Percentiles rank a stretch among this genome's conserved stretches.
These are phyloP conservation scores for Diplodia intermedia DNA, from an alignment of 2,329 filamentous ascomycete genomes.

Conservation along the genomic window DNA sequence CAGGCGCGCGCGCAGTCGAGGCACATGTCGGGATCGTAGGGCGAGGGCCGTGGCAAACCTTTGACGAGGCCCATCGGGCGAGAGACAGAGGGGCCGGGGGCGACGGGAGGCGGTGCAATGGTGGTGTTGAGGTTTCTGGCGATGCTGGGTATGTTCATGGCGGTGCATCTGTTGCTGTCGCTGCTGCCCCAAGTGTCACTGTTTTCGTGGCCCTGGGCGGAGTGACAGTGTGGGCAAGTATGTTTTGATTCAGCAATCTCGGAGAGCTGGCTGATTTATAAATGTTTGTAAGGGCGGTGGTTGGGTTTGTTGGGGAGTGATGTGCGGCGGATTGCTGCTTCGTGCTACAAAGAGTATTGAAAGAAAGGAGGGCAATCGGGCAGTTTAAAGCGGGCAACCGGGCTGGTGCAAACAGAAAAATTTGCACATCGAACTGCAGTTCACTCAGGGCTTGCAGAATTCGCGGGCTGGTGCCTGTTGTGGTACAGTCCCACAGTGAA, in stretches of 20 bases:
- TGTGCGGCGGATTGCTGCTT: not conserved
- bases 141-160: no score
- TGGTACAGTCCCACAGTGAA: not conserved
- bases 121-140: no score
- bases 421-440: not conserved
- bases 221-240: not conserved
- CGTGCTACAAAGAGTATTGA: not conserved
- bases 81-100: no score
- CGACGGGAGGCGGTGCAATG: no score
- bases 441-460: not conserved
- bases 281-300: not conserved
- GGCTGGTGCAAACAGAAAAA: not conserved
- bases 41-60: not conserved
- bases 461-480: not conserved
- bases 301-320: not conserved
- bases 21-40: not conserved
- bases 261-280: not conserved
- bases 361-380: not conserved
- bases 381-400: not conserved
- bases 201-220: not conserved
- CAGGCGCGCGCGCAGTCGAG: not conserved
- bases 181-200: not conserved
- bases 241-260: not conserved
- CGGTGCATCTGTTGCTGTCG: no score
- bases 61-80: no score